Conservation (phyloP, 2,329 filamentous ascomycete species). For the Ophiosphaerella narmari region DNA sequence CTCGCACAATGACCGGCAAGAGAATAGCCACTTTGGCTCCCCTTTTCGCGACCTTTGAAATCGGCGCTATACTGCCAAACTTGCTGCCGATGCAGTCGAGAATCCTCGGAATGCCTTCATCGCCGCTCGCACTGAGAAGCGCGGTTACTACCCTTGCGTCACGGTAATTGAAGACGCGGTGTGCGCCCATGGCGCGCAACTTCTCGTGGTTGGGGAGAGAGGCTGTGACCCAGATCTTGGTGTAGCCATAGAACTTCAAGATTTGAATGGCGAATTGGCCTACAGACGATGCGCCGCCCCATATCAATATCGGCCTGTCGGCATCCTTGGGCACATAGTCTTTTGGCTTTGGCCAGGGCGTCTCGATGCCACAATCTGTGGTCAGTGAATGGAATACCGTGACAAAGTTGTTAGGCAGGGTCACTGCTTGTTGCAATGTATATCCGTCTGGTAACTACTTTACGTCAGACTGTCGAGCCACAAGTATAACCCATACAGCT, state of each 20-base stretch:
- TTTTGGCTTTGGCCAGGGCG: constrained; percentile 62
- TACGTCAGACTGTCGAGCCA: too few species aligned
- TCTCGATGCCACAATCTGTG: constrained; percentile 57
- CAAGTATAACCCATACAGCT: too few species aligned
- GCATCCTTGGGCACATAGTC: constrained; percentile 43
- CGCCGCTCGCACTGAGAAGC: constrained; percentile 26
- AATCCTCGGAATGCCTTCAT: constrained; percentile 29
- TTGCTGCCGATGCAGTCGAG: constrained; percentile 43
- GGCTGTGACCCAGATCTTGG: constrained; percentile 46
- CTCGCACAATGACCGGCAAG: constrained; percentile 62
- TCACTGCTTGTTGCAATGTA: constrained; percentile 55
- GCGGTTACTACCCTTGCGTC: constrained; percentile 32
- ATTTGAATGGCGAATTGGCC: constrained; percentile 51
- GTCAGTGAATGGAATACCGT: constrained; percentile 63
- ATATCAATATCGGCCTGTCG: constrained; percentile 46
- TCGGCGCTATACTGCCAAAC: constrained; percentile 32
- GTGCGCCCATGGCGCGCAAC: constrained; percentile 46
- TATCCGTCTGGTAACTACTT: constrained; percentile 49
- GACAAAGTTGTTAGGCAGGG: constrained; percentile 61
- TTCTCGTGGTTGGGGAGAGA: constrained; percentile 46
- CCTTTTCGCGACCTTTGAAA: constrained; percentile 56
- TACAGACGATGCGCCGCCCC: constrained; percentile 52
- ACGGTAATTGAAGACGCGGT: constrained; percentile 49
- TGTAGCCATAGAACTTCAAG: constrained; percentile 48
- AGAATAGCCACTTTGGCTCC: constrained; percentile 62